Percentiles rank a stretch among this genome's conserved stretches.
Conservation (phyloP, 2,329 filamentous ascomycete species). For the Monosporascus sp. region DNA sequence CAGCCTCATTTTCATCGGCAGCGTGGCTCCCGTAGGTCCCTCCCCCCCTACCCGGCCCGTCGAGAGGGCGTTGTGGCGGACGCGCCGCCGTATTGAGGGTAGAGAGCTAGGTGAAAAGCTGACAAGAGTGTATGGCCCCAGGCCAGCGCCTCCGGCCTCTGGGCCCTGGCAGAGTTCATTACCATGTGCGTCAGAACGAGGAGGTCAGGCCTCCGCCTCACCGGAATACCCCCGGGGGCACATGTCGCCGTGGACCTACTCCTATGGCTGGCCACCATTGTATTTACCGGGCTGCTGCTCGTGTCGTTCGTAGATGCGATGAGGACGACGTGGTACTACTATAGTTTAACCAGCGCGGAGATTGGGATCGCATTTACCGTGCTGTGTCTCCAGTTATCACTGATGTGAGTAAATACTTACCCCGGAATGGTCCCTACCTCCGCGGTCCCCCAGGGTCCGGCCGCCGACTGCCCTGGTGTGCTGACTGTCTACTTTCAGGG, state of each 20-base stretch:
- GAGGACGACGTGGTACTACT: background rate
- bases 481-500: background rate
- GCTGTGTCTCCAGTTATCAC: background rate
- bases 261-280: background rate
- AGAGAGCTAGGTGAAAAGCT: background rate
- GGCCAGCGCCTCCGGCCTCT: background rate
- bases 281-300: background rate
- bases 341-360: background rate
- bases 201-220: background rate
- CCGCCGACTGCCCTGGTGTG: background rate
- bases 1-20: background rate
- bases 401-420: background rate
- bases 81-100: background rate
- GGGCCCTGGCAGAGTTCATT: background rate
- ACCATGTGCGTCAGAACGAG: background rate
- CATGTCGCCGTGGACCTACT: background rate
- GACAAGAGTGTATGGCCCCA: background rate
- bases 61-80: background rate
- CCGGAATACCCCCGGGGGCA: background rate
- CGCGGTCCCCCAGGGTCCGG: background rate
- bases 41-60: background rate
- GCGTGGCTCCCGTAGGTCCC: background rate
- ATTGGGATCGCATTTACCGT: background rate
- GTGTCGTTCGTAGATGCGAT: background rate
- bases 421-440: background rate